Evolutionary conservation across 805 yeast species (phyloP), one percentile per base, ranked within the genome.

Genomic region (Ogataea chonburiensis): DNA sequence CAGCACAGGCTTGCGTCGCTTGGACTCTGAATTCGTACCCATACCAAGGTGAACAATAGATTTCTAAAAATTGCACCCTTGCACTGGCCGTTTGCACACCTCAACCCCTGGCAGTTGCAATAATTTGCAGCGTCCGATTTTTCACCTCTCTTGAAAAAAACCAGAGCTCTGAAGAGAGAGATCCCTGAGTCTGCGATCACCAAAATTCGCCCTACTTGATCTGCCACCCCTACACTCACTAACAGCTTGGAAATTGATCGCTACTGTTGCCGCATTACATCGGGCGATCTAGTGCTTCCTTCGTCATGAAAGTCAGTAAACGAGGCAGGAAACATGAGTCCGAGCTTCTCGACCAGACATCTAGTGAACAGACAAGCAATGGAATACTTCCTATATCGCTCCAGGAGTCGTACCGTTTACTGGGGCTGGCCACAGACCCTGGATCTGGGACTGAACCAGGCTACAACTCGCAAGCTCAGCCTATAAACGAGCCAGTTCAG

Each of bases 41-140:
- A 24, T 29, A 8, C 13, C 14, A 11, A 29, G 8, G n/a, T 15
- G 6, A 5, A 15, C 7, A 18, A 15, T 12, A n/a, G 6, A 17
- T n/a, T 5, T 8, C 7, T 10, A 24, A 18, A 24, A 11, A 14
- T 13, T 12, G 12, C 31, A 30, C n/a, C 35, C 31, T 37, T 37
- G n/a, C 31, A 30, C 27, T 21, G 27, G 32, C 34, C 40, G 40
- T 37, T 37, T 17, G 12, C 15, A 37, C 40, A 30, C 40, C 40
- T 31, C 24, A 28, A 21, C 23, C 31, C 40, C 14, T 16, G 20
- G 10, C 18, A 17, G 24, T 18, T 9, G 7, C 12, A 15, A 29
- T 20, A 13, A 16, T 21, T 17, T 7, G 35, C 35, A 28, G 29
- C 29, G 40, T 13, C 31, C 31, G 40, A 30, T 30, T 37, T 31